Conservation (phyloP, 352 stramenopile genomes). For the Globisporangium paddicum region DNA sequence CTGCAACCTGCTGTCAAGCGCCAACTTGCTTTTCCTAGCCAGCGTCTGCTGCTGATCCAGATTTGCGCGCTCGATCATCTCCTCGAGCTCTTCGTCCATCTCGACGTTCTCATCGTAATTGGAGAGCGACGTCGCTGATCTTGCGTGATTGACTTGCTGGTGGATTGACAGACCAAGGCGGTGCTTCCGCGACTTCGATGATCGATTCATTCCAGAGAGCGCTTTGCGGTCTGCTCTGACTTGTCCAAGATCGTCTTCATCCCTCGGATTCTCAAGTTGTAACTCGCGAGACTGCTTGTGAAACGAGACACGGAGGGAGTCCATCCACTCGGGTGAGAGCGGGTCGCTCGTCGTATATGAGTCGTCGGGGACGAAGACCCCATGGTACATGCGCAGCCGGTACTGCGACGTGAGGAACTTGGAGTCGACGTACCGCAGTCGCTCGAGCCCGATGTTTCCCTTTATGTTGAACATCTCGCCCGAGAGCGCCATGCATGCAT, state of each 20-base stretch:
- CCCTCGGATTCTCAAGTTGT: not conserved
- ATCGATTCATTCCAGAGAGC: not conserved
- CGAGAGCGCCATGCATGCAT: slow-evolving; percentile 73
- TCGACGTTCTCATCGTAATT: slow-evolving; percentile 45
- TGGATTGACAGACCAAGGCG: not conserved
- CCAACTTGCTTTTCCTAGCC: not conserved
- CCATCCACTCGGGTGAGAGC: slow-evolving; percentile 78
- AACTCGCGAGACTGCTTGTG: slow-evolving; percentile 13
- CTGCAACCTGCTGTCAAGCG: not conserved
- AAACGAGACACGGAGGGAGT: slow-evolving; percentile 48
- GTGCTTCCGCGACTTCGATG: not conserved
- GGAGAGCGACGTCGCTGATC: slow-evolving; percentile 30
- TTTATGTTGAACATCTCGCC: slow-evolving; percentile 85
- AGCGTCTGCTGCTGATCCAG: slow-evolving; percentile 15
- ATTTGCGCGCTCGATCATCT: slow-evolving; percentile 56
- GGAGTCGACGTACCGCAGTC: slow-evolving; percentile 67
- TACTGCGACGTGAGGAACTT: slow-evolving; percentile 61
- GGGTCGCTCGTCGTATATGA: slow-evolving; percentile 59
- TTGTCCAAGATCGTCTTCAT: not conserved
- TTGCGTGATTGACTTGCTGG: slow-evolving; percentile 11
- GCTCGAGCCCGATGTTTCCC: slow-evolving; percentile 73
- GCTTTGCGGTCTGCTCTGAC: not conserved
- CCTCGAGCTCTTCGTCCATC: slow-evolving; percentile 67
- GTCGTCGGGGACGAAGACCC: slow-evolving; percentile 68
- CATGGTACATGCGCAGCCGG: slow-evolving; percentile 57